A percentile compares a stretch with the other conserved stretches of the same genome.
These are phyloP conservation scores for Kodamaea anthophila DNA, from an alignment of 1,139 yeast genomes.

Conservation along the genomic window DNA sequence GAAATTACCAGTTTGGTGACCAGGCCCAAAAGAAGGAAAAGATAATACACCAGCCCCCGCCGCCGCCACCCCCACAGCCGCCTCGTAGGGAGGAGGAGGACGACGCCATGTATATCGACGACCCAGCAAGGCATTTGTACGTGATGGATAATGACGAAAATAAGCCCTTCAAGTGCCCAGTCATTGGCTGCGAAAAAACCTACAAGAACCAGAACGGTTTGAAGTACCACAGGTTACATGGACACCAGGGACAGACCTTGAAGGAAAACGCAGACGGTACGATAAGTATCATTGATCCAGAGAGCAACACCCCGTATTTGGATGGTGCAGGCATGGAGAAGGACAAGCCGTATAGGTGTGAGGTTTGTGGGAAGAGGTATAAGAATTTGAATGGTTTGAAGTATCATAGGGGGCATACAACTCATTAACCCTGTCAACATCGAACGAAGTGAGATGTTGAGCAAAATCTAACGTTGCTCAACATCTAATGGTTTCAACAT, in stretches of 20 bases:
- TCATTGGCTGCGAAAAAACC: constrained; percentile 94
- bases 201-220: constrained; percentile 96
- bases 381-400: constrained; percentile 94
- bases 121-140: constrained; percentile 90
- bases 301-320: constrained; percentile 82
- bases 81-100: constrained; percentile 38
- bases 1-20: constrained; percentile 9
- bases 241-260: constrained; percentile 92
- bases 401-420: constrained; percentile 95
- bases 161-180: constrained; percentile 96
- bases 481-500: too few species aligned
- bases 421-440: too few species aligned
- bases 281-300: constrained; percentile 87
- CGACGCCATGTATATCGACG: constrained; percentile 64
- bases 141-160: constrained; percentile 90
- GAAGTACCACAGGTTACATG: constrained; percentile 92
- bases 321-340: constrained; percentile 93
- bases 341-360: constrained; percentile 97
- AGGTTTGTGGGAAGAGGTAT: constrained; percentile 95
- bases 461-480: too few species aligned
- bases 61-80: constrained; percentile 15
- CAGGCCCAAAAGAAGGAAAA: constrained; percentile 13
- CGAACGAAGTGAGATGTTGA: constrained; percentile 4
- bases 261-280: constrained; percentile 93
- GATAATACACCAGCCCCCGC: constrained; percentile 7